Conservation (phyloP, 176 grass and related monocot species). For the Thalia dealbata region DNA sequence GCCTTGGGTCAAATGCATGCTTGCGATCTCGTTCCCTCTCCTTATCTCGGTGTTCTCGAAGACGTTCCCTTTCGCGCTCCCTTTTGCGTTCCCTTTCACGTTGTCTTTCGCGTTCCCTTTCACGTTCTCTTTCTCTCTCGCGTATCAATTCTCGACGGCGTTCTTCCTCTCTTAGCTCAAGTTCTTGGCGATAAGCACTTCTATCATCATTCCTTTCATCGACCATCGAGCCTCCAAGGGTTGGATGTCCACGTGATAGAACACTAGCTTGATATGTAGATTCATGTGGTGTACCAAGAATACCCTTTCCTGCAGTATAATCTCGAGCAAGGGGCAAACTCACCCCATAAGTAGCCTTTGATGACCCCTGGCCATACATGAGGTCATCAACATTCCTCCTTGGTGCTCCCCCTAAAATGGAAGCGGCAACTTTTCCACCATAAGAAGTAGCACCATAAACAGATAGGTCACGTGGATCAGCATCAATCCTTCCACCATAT, state of each 20-base stretch:
- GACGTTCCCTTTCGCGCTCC: constrained; percentile 34
- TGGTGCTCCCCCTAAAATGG: constrained; percentile 63
- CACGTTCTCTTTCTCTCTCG: constrained; percentile 37
- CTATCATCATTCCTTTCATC: constrained; percentile 55
- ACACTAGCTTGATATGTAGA: constrained; percentile 53
- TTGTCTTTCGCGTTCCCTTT: constrained; percentile 40
- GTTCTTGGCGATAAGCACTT: constrained; percentile 45
- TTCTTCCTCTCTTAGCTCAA: constrained; percentile 90
- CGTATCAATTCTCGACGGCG: constrained; percentile 48
- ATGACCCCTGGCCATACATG: constrained; percentile 50
- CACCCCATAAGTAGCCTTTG: constrained; percentile 43
- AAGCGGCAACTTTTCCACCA: constrained; percentile 55
- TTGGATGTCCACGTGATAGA: constrained; percentile 39
- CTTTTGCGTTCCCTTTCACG: constrained; percentile 29
- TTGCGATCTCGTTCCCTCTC: constrained; percentile 82
- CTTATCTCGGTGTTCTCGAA: constrained; percentile 62
- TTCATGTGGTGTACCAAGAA: constrained; percentile 44
- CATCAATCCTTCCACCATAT: constrained; percentile 56
- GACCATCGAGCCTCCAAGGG: constrained; percentile 48
- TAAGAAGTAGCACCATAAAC: constrained; percentile 67
- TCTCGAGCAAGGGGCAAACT: constrained; percentile 70
- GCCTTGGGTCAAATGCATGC: constrained; percentile 47
- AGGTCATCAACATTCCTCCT: constrained; percentile 76
- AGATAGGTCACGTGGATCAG: constrained; percentile 56
- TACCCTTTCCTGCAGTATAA: constrained; percentile 63